phyloP scores from a whole-genome alignment of 345 rosid genomes.

The Eucalyptus grandis region DNA sequence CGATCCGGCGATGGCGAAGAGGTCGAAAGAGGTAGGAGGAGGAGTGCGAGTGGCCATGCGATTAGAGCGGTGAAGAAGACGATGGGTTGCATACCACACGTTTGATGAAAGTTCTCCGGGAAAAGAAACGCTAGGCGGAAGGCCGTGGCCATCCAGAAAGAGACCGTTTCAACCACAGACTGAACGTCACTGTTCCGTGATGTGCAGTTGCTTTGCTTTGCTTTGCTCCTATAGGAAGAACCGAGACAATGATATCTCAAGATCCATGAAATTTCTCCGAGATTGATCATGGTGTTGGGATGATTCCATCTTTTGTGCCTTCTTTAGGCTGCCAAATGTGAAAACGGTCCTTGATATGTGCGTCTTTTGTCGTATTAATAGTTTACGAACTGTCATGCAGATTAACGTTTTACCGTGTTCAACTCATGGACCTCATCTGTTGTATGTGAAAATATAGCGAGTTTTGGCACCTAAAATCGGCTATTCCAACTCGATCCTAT shows the following conservation, averaged over 20 bases:
- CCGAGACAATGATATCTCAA: background rate
- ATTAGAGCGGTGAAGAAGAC: constrained; percentile 2
- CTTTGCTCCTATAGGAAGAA: background rate
- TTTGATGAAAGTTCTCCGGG: background rate
- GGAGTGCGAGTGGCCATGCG: background rate
- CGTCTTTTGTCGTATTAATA: background rate
- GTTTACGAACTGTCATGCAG: background rate
- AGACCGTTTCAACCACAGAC: background rate
- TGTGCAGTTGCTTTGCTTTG: background rate
- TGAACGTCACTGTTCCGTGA: background rate
- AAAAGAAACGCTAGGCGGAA: background rate
- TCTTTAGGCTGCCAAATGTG: background rate
- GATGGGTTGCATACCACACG: background rate
- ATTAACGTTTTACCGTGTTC: background rate
- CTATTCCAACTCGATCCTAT: background rate
- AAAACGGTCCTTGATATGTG: background rate
- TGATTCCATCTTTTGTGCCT: background rate
- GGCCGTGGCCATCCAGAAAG: background rate
- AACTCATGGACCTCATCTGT: background rate
- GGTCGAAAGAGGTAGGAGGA: background rate
- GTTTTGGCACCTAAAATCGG: background rate
- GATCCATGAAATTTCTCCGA: background rate
- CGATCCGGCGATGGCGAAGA: background rate
- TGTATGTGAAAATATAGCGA: background rate
- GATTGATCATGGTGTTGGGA: background rate